Evolutionary conservation across 2,329 filamentous ascomycete species (phyloP), one percentile per base, ranked within the genome.

Genomic region (Nectriaceae sp.): DNA sequence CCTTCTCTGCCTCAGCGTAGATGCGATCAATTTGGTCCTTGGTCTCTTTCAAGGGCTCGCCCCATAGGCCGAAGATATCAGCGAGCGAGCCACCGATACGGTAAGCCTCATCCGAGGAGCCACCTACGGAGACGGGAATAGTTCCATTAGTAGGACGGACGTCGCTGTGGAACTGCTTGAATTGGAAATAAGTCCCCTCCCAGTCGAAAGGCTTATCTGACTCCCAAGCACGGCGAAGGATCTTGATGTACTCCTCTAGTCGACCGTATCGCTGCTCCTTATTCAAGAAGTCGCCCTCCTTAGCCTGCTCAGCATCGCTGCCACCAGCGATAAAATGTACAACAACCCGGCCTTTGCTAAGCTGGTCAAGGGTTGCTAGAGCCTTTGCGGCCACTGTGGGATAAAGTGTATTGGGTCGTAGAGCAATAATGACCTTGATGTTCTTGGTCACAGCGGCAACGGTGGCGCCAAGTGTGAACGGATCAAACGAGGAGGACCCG

Each of bases 41-140:
- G 1, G 82, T 84, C 60, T 85, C 82, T 65, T 83, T 83, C 2
- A 84, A 68, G 1, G 82, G 82, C 58, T 85, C 82, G 11, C 82
- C 82, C 82, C 82, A 85, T 4, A 85, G 75, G 0, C 82, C 82
- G 52, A 84, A 84, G 56, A 85, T 85, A 53, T 85, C 82, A 21
- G 75, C 81, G 2, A 83, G 70, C 0, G 75, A 68, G 21, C 82
- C 82, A 20, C 82, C 82, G 33, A 83, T 71, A 19, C 80, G 77
- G 64, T 84, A 84, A 0, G 81, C 81, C 4, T 79, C 80, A 16
- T 77, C 73, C 0, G 79, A 83, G 0, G 79, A 83, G 0, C 81
- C 81, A 10, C 81, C 81, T 0, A 84, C 80, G 0, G 80, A 83
- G 2, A 84, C 75, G 2, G 78, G 77, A 40, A 84, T 83, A 20